Evolutionary conservation across 257 asterid species (phyloP).

Genomic region (Solanum habrochaites): DNA sequence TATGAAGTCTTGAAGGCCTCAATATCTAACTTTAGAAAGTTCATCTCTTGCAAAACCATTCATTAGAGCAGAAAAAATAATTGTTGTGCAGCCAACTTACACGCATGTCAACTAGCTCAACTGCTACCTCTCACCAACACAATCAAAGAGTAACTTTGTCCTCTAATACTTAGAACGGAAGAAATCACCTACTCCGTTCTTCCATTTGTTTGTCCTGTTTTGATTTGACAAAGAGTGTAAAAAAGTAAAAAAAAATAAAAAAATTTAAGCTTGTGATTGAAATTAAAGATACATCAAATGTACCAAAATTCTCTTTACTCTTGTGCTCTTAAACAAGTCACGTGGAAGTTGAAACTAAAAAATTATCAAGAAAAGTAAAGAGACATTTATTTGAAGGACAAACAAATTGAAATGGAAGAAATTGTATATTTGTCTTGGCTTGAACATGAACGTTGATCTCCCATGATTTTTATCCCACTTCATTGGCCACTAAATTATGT

Average conservation of each 20-base stretch:
- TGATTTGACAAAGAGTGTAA: background rate
- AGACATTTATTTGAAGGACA: background rate
- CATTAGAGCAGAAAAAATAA: background rate
- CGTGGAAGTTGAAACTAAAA: too few relatives aligned
- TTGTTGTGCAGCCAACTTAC: background rate
- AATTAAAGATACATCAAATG: too few relatives aligned
- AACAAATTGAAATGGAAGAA: rapidly evolving
- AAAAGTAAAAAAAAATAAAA: background rate
- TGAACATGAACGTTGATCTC: background rate
- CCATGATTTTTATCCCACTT: background rate
- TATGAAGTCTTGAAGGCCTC: background rate
- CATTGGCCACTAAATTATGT: background rate
- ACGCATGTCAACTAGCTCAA: background rate
- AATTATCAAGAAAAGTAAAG: too few relatives aligned
- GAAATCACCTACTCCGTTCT: background rate
- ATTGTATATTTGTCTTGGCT: background rate
- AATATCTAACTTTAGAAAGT: background rate
- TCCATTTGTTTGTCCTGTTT: background rate
- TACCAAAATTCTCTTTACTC: too few relatives aligned
- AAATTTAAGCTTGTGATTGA: too few relatives aligned
- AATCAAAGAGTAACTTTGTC: background rate
- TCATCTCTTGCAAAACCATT: background rate
- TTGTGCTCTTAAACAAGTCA: too few relatives aligned
- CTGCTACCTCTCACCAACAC: background rate
- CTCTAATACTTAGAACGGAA: background rate